Base-by-base conservation (phyloP, 495 filamentous ascomycete genomes). In the Sabuloglossum arenarium region DNA sequence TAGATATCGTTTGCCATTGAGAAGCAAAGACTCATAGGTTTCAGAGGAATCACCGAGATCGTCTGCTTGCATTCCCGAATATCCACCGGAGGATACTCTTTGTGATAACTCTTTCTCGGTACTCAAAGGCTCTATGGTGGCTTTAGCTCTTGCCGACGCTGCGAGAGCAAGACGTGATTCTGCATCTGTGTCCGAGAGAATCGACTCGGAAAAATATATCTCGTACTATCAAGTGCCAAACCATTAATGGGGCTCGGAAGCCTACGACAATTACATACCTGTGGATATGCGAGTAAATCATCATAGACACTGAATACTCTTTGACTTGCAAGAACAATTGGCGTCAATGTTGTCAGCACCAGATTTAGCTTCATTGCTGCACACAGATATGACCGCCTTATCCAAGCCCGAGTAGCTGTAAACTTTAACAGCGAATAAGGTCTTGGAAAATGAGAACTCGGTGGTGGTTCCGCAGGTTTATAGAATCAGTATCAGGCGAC, bases 251-350 rank as follows among this genome's bases (percentile, higher is more conserved):
- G 55, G 23, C 23, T 51, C 24, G 12, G 21, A 29, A 32, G 53
- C 45, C 28, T 53, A 50, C 25, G 27, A 49, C 53, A 65, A 71
- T 43, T 31, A 19, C 34, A 16, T 69, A 93, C 88, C 72, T 96
- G 91, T 27, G 91, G 91, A 71, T 84, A 87, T 23, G 91, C 90
- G 34, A 95, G 73, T 10, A 98, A 66, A 66, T 98, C 91, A 64
- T 97, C 89, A 62, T 93, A 79, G 31, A 94, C 82, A 62, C 79
- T 87, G 69, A 88, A 89, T 28, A 76, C 69, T 62, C 72, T 72
- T 58, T 75, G 78, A 57, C 67, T 72, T 4, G 77, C 80, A 59
- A 71, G 68, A 27, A 68, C 72, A 53, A 71, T 23, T 9, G 47
- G 23, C 16, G 21, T 24, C 10, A 34, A 6, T 30, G 56, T 25